Evolutionary conservation across 225 moss, liverwort and hornwort species (phyloP).

Genomic region (Sphagnum contortum): DNA sequence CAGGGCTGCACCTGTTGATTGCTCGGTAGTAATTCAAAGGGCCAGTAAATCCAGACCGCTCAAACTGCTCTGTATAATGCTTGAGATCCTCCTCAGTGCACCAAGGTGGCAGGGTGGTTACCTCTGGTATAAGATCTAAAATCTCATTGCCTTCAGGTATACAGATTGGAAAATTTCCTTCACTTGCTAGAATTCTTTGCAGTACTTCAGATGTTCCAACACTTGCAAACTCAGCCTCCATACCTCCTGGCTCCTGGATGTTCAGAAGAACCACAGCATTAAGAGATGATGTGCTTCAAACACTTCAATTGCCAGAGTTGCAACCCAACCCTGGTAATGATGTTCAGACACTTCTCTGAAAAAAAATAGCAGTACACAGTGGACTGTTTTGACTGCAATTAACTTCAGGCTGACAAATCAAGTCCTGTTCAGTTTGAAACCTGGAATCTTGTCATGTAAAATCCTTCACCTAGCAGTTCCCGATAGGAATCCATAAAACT

Average conservation of each 20-base stretch:
- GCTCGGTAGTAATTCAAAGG: constrained; percentile 4
- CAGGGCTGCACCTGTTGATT: not conserved
- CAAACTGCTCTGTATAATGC: constrained; percentile 3
- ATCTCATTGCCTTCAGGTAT: not conserved
- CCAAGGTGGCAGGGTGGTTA: not conserved
- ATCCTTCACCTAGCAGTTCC: constrained; percentile 6
- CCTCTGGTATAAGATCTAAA: not conserved
- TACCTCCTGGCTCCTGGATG: constrained; percentile 5
- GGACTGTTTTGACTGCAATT: too few species aligned
- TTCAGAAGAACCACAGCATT: not conserved
- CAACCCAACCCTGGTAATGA: too few species aligned
- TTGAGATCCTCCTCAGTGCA: constrained; percentile 8
- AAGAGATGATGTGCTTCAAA: too few species aligned
- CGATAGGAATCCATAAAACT: not conserved
- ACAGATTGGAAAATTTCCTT: not conserved
- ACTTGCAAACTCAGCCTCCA: constrained; percentile 1
- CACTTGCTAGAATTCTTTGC: not conserved
- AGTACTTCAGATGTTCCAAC: constrained; percentile 2
- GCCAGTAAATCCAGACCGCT: constrained; percentile 8
- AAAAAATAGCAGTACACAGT: too few species aligned
- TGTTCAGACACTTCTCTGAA: too few species aligned
- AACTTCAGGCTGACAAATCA: too few species aligned
- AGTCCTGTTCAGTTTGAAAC: not conserved
- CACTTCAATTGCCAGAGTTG: too few species aligned
- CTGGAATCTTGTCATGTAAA: constrained; percentile 18